Percentiles rank a stretch among this genome's conserved stretches.
These are phyloP conservation scores for Mycena leptocephala DNA, from an alignment of 768 basidiomycete species.

Conservation along the genomic window DNA sequence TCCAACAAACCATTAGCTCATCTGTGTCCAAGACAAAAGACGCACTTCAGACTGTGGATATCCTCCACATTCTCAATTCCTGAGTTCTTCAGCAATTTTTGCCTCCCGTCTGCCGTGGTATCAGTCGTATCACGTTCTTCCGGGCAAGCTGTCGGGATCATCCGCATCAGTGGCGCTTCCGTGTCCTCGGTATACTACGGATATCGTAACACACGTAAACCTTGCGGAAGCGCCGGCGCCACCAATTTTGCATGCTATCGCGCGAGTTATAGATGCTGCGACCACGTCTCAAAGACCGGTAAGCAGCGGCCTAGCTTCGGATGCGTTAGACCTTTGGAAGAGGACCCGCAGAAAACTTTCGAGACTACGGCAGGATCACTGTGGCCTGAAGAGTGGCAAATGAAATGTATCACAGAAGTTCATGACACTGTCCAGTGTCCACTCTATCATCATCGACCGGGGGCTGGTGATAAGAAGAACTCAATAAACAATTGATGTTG, in stretches of 20 bases:
- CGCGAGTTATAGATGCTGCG: slow-evolving; percentile 36
- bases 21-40: too few relatives aligned
- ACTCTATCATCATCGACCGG: slow-evolving; percentile 44
- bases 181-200: neutral
- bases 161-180: neutral
- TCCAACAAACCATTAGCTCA: too few relatives aligned
- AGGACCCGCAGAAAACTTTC: slow-evolving; percentile 36
- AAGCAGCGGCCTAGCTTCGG: too few relatives aligned
- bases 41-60: slow-evolving; percentile 42
- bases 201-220: slow-evolving; percentile 20
- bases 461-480: too few relatives aligned
- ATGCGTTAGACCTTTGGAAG: neutral
- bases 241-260: slow-evolving; percentile 43
- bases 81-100: slow-evolving; percentile 22
- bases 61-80: slow-evolving; percentile 37
- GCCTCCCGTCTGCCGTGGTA: slow-evolving; percentile 19
- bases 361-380: slow-evolving; percentile 38
- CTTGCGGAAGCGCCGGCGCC: slow-evolving; percentile 45
- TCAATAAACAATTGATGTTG: too few relatives aligned
- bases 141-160: neutral
- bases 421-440: slow-evolving; percentile 44
- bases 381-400: too few relatives aligned
- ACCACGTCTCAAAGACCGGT: too few relatives aligned
- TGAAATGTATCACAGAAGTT: slow-evolving; percentile 36
- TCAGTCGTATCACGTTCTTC: too few relatives aligned